These are phyloP conservation scores for Backusella psychrophila DNA, from an alignment of 192 early-diverging fungal species.

Conservation along the genomic window DNA sequence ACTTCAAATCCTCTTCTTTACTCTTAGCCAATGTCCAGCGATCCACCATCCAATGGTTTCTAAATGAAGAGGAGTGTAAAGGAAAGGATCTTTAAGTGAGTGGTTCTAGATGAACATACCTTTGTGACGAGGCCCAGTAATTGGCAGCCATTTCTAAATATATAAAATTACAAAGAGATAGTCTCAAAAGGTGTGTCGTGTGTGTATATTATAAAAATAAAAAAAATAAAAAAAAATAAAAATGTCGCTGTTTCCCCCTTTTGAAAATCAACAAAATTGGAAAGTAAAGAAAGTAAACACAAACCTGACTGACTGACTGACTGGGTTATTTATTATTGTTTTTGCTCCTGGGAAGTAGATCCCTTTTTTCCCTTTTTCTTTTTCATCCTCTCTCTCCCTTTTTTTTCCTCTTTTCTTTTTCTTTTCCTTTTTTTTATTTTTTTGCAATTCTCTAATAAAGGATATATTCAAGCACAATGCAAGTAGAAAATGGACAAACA, in stretches of 20 bases:
- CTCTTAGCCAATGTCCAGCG: constrained; percentile 46
- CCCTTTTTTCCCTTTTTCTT: constrained; percentile 7
- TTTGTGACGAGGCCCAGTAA: constrained; percentile 71
- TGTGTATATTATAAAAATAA: neutral
- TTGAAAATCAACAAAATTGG: neutral
- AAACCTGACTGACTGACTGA: neutral
- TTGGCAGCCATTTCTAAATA: constrained; percentile 61
- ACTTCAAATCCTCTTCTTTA: constrained; percentile 54
- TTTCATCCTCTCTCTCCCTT: neutral
- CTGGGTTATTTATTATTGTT: constrained; percentile 6
- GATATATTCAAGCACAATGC: neutral
- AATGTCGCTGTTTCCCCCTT: neutral
- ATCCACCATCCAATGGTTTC: constrained; percentile 62
- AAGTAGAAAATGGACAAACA: constrained; percentile 2
- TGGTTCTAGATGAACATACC: constrained; percentile 37
- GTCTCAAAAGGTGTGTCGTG: neutral
- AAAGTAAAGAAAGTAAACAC: neutral
- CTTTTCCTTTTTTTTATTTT: neutral
- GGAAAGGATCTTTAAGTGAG: neutral
- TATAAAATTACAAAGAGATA: neutral
- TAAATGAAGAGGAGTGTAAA: constrained; percentile 16
- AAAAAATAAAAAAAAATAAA: neutral
- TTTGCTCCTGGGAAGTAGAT: neutral
- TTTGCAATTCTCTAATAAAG: neutral
- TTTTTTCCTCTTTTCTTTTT: neutral